phyloP scores from a whole-genome alignment of 1,284 basidiomycete species.

The Sporisorium iseilematis-ciliati region DNA sequence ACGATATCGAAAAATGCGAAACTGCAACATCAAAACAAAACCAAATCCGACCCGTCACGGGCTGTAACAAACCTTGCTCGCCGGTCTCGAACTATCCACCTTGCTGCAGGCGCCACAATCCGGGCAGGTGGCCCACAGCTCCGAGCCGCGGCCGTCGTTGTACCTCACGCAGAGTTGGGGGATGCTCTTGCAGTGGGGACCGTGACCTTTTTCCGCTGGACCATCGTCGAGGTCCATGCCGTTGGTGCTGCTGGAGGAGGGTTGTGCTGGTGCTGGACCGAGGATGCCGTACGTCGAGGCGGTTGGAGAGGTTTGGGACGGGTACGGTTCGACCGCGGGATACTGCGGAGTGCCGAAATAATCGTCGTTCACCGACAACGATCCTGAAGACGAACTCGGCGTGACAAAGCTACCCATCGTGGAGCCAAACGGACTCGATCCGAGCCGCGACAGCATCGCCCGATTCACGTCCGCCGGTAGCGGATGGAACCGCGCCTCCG shows the following conservation, averaged over 20 bases:
- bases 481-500: conserved; percentile 53
- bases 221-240: conserved; percentile 45
- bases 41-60: conserved; percentile 24
- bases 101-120: conserved; percentile 51
- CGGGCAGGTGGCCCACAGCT: conserved; percentile 61
- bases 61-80: conserved; percentile 39
- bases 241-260: conserved; percentile 8
- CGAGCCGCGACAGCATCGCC: conserved; percentile 52
- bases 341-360: conserved; percentile 30
- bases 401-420: conserved; percentile 8
- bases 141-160: conserved; percentile 45
- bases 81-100: conserved; percentile 33
- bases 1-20: not conserved
- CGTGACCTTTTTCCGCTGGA: conserved; percentile 45
- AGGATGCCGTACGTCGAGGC: conserved; percentile 38
- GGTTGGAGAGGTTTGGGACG: conserved; percentile 31
- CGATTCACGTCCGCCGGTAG: conserved; percentile 50
- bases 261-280: conserved; percentile 28
- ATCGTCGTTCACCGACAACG: no score
- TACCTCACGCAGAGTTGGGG: conserved; percentile 59
- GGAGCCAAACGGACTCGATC: conserved; percentile 33
- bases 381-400: conserved; percentile 27
- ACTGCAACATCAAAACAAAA: not conserved
- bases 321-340: conserved; percentile 37
- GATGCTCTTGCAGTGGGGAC: conserved; percentile 59